These are phyloP conservation scores for Monilinia fructicola DNA, from an alignment of 2,329 filamentous ascomycete species.

Conservation along the genomic window DNA sequence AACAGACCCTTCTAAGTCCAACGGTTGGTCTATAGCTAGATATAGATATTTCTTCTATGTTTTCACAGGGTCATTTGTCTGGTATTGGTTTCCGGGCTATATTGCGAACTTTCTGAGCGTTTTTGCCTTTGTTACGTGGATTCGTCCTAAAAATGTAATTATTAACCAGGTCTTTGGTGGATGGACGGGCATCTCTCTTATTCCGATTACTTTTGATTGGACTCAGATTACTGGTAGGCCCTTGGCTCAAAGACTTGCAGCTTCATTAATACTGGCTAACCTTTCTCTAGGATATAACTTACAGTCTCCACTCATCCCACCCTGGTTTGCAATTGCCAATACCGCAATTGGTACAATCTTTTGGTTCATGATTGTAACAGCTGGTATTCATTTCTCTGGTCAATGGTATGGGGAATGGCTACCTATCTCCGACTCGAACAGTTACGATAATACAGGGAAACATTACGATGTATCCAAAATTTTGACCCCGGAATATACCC, in stretches of 20 bases:
- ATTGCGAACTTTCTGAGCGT: constrained; percentile 68
- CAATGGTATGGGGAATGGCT: constrained; percentile 66
- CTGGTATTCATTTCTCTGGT: constrained; percentile 64
- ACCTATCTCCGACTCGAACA: constrained; percentile 59
- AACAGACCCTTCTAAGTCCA: constrained; percentile 49
- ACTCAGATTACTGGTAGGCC: constrained; percentile 24
- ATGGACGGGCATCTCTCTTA: constrained; percentile 61
- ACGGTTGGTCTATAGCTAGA: constrained; percentile 47
- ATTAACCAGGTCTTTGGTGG: constrained; percentile 74
- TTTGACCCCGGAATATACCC: constrained; percentile 66
- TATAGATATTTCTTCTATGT: constrained; percentile 46
- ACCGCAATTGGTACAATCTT: constrained; percentile 65
- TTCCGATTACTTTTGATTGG: constrained; percentile 70
- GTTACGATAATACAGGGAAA: constrained; percentile 62
- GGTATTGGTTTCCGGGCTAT: constrained; percentile 59
- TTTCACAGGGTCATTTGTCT: constrained; percentile 46
- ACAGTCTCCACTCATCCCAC: constrained; percentile 56
- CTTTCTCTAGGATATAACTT: constrained; percentile 3
- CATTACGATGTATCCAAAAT: constrained; percentile 60
- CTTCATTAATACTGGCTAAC: constrained; percentile 43
- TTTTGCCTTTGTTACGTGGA: constrained; percentile 71
- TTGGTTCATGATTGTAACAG: constrained; percentile 61
- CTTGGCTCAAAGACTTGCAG: constrained; percentile 39
- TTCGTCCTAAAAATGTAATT: constrained; percentile 65
- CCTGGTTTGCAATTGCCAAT: constrained; percentile 72